phyloP scores from a whole-genome alignment of 139 green algal species.

The Astrephomene gubernaculifera region DNA sequence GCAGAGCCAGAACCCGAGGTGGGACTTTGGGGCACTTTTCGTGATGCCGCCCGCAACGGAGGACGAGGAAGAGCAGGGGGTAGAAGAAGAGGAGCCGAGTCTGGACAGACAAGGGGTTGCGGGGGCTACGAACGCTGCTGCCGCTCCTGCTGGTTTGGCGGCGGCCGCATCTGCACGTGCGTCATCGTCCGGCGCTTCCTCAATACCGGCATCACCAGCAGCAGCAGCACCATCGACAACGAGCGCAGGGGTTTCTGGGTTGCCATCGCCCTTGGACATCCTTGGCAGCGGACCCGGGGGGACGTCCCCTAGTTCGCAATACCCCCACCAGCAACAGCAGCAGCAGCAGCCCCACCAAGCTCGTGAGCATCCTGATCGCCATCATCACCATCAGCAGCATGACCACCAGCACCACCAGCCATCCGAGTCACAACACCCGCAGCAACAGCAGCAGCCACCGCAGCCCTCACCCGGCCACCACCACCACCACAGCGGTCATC shows the following conservation, averaged over 20 bases:
- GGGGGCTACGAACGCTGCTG: too few species aligned
- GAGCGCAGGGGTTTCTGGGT: too few species aligned
- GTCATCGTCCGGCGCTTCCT: too few species aligned
- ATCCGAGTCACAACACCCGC: not conserved
- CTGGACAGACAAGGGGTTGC: too few species aligned
- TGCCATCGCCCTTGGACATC: too few species aligned
- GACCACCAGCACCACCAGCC: not conserved
- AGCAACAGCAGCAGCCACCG: not conserved
- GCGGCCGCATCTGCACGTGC: too few species aligned
- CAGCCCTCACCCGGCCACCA: not conserved
- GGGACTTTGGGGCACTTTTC: constrained; percentile 40
- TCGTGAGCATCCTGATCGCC: too few species aligned
- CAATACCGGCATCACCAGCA: too few species aligned
- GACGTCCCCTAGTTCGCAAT: not conserved
- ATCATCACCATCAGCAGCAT: not conserved
- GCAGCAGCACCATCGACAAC: too few species aligned
- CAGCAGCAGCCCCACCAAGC: not conserved
- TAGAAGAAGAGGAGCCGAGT: not conserved
- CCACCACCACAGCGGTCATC: not conserved
- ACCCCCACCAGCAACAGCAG: not conserved
- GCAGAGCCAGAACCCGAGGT: constrained; percentile 46
- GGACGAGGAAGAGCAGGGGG: not conserved
- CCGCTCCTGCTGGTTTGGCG: too few species aligned
- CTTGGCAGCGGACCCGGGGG: not conserved
- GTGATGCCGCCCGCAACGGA: not conserved